phyloP scores from a whole-genome alignment of 2,329 filamentous ascomycete genomes.

The Stagonosporopsis vannaccii region DNA sequence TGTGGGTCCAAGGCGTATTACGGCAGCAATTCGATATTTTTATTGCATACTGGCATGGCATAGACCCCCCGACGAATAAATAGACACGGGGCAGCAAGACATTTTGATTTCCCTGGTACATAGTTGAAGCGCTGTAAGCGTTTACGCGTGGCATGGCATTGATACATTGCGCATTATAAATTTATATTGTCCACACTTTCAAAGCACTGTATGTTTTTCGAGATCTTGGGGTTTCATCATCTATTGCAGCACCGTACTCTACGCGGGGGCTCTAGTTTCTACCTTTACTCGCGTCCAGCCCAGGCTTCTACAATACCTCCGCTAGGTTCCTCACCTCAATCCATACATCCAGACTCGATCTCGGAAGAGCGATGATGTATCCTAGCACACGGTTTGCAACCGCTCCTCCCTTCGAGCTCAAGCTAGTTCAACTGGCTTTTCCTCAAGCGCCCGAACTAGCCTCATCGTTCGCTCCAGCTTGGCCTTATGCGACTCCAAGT shows the following conservation, averaged over 20 bases:
- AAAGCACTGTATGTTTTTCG: not conserved
- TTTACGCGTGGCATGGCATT: not conserved
- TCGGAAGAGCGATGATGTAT: too few species aligned
- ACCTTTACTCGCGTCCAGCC: too few species aligned
- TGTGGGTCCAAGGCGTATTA: not conserved
- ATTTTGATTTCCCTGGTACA: not conserved
- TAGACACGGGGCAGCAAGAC: constrained; percentile 8
- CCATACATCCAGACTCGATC: too few species aligned
- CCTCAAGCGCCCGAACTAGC: not conserved
- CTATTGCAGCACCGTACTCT: too few species aligned
- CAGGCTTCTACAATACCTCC: too few species aligned
- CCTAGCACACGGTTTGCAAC: not conserved
- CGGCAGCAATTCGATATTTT: not conserved
- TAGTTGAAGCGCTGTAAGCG: constrained; percentile 1
- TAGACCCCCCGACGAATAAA: constrained; percentile 1
- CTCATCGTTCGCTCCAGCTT: not conserved
- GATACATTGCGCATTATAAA: not conserved
- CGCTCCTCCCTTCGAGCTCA: not conserved
- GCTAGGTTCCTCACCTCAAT: too few species aligned
- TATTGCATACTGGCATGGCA: constrained; percentile 2
- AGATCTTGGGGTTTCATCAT: not conserved
- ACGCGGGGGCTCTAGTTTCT: too few species aligned
- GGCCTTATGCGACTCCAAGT: not conserved
- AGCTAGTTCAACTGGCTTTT: not conserved
- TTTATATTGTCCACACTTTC: not conserved